A percentile compares a stretch with the other conserved stretches of the same genome.
Evolutionary conservation across 495 filamentous ascomycete species (phyloP).

Genomic region (Lasiosphaeria hispida): DNA sequence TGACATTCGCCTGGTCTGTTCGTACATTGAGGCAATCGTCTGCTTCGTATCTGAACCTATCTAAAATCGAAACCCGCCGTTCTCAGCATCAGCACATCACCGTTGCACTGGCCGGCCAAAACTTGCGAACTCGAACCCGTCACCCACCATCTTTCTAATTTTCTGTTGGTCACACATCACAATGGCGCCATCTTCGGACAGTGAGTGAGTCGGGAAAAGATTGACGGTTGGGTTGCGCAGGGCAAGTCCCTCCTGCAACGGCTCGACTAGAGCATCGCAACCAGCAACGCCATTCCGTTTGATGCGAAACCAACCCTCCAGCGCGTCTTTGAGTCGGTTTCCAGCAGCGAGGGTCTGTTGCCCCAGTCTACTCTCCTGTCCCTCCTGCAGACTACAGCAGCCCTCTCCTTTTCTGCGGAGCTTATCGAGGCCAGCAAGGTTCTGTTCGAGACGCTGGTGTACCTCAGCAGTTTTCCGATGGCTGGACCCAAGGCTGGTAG

Average conservation of each 20-base stretch:
- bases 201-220: not conserved
- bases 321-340: slow-evolving; percentile 9
- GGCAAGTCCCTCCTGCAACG: slow-evolving; percentile 18
- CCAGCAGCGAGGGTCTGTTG: slow-evolving; percentile 1
- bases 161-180: too few relatives aligned
- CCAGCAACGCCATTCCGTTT: not conserved
- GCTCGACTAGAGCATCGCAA: slow-evolving; percentile 8
- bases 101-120: too few relatives aligned
- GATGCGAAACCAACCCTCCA: slow-evolving; percentile 7
- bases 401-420: slow-evolving; percentile 4
- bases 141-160: too few relatives aligned
- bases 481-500: not conserved
- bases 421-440: slow-evolving; percentile 12
- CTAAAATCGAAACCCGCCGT: too few relatives aligned
- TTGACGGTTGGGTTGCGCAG: slow-evolving; percentile 11
- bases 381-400: slow-evolving; percentile 17
- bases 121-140: too few relatives aligned
- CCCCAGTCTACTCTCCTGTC: slow-evolving; percentile 17
- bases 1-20: too few relatives aligned
- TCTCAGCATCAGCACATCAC: too few relatives aligned
- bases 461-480: slow-evolving; percentile 23
- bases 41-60: too few relatives aligned
- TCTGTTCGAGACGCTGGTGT: slow-evolving; percentile 20
- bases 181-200: not conserved
- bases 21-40: too few relatives aligned